Percentiles rank a stretch among this genome's conserved stretches.
phyloP scores from a whole-genome alignment of 2,329 filamentous ascomycete species.

The Elsinoe perseae region DNA sequence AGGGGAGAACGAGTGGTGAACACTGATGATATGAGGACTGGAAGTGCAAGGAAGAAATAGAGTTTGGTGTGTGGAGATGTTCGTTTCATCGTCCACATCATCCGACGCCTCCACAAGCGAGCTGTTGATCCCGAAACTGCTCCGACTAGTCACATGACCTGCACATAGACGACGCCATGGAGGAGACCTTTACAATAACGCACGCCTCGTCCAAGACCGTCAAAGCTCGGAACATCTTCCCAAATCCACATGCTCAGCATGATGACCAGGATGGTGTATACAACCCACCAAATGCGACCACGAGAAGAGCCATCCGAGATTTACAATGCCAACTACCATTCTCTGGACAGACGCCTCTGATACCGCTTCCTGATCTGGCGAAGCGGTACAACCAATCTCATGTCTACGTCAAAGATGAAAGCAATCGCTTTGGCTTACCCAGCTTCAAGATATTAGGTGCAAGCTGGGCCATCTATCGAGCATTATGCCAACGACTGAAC shows the following conservation, averaged over 20 bases:
- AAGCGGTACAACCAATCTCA: conserved; percentile 48
- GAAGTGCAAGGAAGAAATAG: background rate
- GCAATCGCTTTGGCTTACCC: conserved; percentile 57
- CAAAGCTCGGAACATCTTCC: background rate
- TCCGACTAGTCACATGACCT: background rate
- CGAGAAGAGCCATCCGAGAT: conserved; percentile 15
- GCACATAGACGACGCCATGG: background rate
- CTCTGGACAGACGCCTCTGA: conserved; percentile 50
- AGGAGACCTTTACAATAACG: background rate
- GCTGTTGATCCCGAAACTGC: background rate
- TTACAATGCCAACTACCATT: conserved; percentile 55
- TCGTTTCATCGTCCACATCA: background rate
- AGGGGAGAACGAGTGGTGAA: background rate
- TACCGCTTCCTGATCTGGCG: conserved; percentile 48
- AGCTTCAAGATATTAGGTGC: conserved; percentile 77
- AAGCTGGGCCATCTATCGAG: conserved; percentile 61
- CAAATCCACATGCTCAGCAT: background rate
- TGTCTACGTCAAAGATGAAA: conserved; percentile 66
- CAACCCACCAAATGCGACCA: conserved; percentile 1
- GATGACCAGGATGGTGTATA: background rate
- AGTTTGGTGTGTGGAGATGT: background rate
- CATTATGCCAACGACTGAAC: conserved; percentile 42
- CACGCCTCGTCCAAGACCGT: background rate
- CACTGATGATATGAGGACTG: background rate
- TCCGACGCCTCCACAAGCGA: background rate